Evolutionary conservation across 2,329 filamentous ascomycete species (phyloP), one percentile per base, ranked within the genome.

Genomic region (Chaetomium globosum): DNA sequence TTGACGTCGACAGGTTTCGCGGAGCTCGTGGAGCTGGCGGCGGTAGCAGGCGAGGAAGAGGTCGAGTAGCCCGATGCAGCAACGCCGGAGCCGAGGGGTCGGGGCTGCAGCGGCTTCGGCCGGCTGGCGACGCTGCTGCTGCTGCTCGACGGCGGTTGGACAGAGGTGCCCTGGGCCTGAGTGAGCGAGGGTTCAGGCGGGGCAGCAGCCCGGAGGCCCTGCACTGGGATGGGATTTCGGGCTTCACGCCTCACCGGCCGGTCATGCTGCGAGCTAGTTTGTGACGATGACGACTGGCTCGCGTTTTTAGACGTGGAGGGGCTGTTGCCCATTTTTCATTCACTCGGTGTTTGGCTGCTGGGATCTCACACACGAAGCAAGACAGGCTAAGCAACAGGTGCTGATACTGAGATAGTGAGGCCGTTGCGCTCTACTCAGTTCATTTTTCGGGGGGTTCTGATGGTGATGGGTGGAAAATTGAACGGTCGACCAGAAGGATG

Each of bases 161-260:
- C 67, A 55, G 71, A 65, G 64, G 83, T 85, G 70, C 84, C 85
- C 64, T 84, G 81, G 59, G 85, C 86, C 75, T 86, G 85, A 69
- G 85, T 82, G 68, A 86, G 81, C 59, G 86, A 87, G 61, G 83
- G 81, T 77, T 88, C 86, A 65, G 86, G 86, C 57, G 85, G 85
- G 63, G 83, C 86, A 71, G 82, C 82, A 65, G 82, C 83, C 69
- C 84, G 81, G 70, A 85, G 83, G 68, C 81, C 79, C 69, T 85
- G 83, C 69, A 84, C 81, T 66, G 83, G 80, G 73, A 85, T 82
- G 73, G 83, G 83, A 72, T 83, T 82, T 76, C 80, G 80, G 69
- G 78, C 79, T 69, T 82, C 80, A 72, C 76, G 77, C 75, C 77
- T 80, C 71, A 71, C 70, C 23, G 68, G 64, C 28, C 67, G 65